Base-by-base conservation (phyloP, 2,329 filamentous ascomycete genomes). In the Orbilia brochopaga region DNA sequence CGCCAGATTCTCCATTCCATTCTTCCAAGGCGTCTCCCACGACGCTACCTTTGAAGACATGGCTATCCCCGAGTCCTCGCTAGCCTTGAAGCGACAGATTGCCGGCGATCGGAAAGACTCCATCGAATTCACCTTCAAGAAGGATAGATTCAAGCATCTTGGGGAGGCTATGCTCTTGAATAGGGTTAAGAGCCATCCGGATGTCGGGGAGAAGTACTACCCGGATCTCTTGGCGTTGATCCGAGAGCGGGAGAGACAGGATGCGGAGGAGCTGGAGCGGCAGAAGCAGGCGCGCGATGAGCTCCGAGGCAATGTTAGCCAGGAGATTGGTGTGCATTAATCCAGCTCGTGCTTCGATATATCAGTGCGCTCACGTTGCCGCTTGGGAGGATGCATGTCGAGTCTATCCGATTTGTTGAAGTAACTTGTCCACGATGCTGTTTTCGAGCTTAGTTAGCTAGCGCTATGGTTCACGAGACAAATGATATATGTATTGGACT, bases 131-230 rank as follows among this genome's bases (percentile, higher is more conserved):
- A 94, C 91, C 1, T 95, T 95, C 77, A 84, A 87, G 23, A 87
- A 84, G 73, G 90, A 90, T 15, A 83, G 83, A 77, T 85, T 86
- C 15, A 86, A 85, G 78, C 88, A 85, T 75, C 80, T 95, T 7
- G 91, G 91, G 2, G 90, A 95, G 82, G 91, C 91, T 10, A 95
- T 90, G 67, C 80, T 96, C 78, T 85, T 90, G 80, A 96, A 95
- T 80, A 82, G 91, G 13, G 84, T 95, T 75, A 94, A 92, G 83
- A 92, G 89, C 75, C 91, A 96, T 80, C 89, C 88, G 2, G 91
- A 95, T 79, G 91, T 96, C 0, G 90, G 90, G 1, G 89, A 92
- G 82, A 83, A 87, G 76, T 95, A 90, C 86, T 90, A 89, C 78
- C 88, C 88, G 1, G 86, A 89, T 48, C 84, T 87, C 19, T 77